Percentiles rank a stretch among this genome's conserved stretches.
phyloP scores from a whole-genome alignment of 2,329 filamentous ascomycete species.

The Orbilia quercus region DNA sequence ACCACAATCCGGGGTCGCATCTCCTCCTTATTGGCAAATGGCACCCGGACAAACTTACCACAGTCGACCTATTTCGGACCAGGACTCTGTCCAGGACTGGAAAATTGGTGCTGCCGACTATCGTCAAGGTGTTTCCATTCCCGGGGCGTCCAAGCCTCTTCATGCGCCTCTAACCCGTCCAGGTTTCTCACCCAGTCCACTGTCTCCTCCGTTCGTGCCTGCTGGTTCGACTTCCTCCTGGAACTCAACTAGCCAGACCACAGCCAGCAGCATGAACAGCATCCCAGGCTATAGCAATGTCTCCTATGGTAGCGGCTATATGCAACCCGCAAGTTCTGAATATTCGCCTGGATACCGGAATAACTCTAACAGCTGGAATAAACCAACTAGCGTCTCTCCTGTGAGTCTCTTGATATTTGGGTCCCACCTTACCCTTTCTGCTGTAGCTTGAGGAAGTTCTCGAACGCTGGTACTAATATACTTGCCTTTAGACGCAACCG shows the following conservation, averaged over 20 bases:
- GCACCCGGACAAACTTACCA: constrained; percentile 20
- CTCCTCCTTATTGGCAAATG: constrained; percentile 41
- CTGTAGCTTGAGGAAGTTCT: too few species aligned
- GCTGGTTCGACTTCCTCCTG: constrained; percentile 34
- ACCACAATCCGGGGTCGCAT: neutral
- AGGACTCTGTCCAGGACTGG: constrained; percentile 36
- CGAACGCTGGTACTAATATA: neutral
- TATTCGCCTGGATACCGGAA: constrained; percentile 37
- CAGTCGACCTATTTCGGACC: constrained; percentile 22
- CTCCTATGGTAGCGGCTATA: constrained; percentile 25
- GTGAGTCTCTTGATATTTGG: constrained; percentile 19
- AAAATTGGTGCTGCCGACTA: constrained; percentile 23
- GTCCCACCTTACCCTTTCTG: neutral
- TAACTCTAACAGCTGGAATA: constrained; percentile 25
- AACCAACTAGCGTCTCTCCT: constrained; percentile 26
- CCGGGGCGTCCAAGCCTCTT: constrained; percentile 12
- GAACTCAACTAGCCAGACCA: constrained; percentile 30
- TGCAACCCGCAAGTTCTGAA: constrained; percentile 27
- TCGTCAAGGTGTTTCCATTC: constrained; percentile 23
- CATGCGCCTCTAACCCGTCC: constrained; percentile 23
- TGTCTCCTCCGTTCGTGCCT: constrained; percentile 46
- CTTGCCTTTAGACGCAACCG: constrained; percentile 13
- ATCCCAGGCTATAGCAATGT: constrained; percentile 21
- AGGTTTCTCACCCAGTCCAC: constrained; percentile 42
- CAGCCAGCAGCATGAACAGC: constrained; percentile 26